Evolutionary conservation across 179 eudicot species (phyloP), one percentile per base, ranked within the genome.

Genomic region (Silene coronaria): DNA sequence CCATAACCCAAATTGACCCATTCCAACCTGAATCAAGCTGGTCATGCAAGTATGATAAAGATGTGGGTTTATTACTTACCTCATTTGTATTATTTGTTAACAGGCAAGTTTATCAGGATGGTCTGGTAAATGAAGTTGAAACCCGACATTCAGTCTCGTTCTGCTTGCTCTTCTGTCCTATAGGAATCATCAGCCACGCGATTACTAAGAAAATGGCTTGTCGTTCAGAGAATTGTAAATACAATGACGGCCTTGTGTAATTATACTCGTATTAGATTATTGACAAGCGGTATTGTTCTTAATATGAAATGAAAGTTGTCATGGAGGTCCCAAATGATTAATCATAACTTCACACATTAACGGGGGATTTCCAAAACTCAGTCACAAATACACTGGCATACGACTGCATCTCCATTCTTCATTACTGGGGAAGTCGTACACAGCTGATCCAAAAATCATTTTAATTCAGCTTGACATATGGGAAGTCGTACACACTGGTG

Each of bases 61-160:
- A 17, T 23, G 32, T 27, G 79, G 45, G 10, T 26, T 27, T 4
- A 17, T 22, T 0, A 2, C 67, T 68, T 1, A 67, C 32, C 4
- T 6, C 11, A 6, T 61, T 51, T 32, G 7, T 55, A 36, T 48
- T 45, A 42, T 45, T 26, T 65, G 60, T 53, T 34, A 68, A 76
- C 98, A 93, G 98, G 88, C 92, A 91, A 73, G 87, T 94, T 26
- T 90, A 85, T 71, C 81, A 80, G 0, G 98, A 94, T 65, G 98
- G 98, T 45, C 79, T 94, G 80, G 85, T 84, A 87, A 85, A 88
- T 61, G 75, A 86, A 36, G 77, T 88, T 9, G 97, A 94, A 82
- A 92, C 94, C 6, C 88, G 98, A 32, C 98, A 92, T 85, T 94
- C 97, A 22, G 95, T 94, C 38, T 90, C 94, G 16, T 80, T 94